Evolutionary conservation across 768 basidiomycete genomes (phyloP).

Genomic region (Dioszegia aurantiaca): DNA sequence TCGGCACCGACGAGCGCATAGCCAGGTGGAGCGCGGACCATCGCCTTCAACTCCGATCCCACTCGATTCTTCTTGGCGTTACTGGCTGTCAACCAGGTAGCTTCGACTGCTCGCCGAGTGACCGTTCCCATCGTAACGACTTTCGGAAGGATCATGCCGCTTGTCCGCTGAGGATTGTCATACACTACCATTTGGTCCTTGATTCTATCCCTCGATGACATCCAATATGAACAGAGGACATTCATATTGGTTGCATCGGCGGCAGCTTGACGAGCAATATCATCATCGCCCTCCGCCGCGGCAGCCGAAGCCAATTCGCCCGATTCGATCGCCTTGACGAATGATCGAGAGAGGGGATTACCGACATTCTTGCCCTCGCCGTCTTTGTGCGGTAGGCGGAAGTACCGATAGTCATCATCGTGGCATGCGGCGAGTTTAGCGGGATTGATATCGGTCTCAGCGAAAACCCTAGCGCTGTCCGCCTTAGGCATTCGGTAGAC

Average conservation of each 20-base stretch:
- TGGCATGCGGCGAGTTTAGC: constrained; percentile 55
- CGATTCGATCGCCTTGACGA: constrained; percentile 82
- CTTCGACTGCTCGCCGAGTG: constrained; percentile 93
- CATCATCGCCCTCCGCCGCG: constrained; percentile 33
- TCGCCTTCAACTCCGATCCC: constrained; percentile 96
- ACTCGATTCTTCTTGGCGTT: constrained; percentile 97
- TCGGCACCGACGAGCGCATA: constrained; percentile 96
- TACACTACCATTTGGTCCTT: constrained; percentile 89
- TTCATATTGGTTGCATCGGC: constrained; percentile 85
- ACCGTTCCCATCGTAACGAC: constrained; percentile 98
- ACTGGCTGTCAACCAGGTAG: constrained; percentile 96
- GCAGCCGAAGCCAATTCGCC: constrained; percentile 80
- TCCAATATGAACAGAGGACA: constrained; percentile 95
- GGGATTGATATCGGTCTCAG: constrained; percentile 14
- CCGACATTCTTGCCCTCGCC: constrained; percentile 95
- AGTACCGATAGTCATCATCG: constrained; percentile 60
- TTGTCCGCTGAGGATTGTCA: constrained; percentile 56
- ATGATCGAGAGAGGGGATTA: constrained; percentile 80
- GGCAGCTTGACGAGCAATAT: constrained; percentile 60
- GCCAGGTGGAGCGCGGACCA: constrained; percentile 90
- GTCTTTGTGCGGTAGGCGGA: constrained; percentile 94
- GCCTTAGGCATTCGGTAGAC: constrained; percentile 68
- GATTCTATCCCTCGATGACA: constrained; percentile 86
- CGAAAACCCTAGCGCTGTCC: constrained; percentile 5
- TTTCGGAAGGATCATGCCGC: constrained; percentile 87